These are phyloP conservation scores for Xerocomus brunneocitrinus DNA, from an alignment of 768 basidiomycete genomes.

Conservation along the genomic window DNA sequence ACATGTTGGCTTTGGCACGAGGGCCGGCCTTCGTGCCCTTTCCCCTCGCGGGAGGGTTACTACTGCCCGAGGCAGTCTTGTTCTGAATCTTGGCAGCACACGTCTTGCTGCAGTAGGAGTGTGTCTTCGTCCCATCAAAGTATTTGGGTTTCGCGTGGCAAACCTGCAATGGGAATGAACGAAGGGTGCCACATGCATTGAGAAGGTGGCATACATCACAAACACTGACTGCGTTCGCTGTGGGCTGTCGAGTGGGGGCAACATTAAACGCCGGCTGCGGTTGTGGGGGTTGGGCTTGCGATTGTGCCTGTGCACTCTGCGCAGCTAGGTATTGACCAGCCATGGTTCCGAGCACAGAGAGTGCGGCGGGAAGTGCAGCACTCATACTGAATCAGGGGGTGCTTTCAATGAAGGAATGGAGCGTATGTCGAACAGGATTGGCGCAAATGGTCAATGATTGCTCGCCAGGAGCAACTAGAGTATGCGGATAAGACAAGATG, in stretches of 20 bases:
- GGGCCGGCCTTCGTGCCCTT: conserved; percentile 23
- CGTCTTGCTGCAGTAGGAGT: conserved; percentile 55
- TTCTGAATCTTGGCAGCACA: conserved; percentile 48
- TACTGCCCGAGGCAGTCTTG: conserved; percentile 21
- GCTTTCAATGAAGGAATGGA: conserved; percentile 9
- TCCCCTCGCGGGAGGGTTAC: conserved; percentile 25
- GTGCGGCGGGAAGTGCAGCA: conserved; percentile 29
- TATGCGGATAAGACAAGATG: conserved; percentile 41
- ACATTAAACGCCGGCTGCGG: conserved; percentile 17
- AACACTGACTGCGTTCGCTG: conserved; percentile 31
- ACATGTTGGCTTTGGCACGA: conserved; percentile 36
- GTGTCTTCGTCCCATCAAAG: conserved; percentile 50
- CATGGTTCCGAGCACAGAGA: conserved; percentile 34
- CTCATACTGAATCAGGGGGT: conserved; percentile 21
- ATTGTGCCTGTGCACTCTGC: conserved; percentile 27
- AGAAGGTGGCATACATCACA: conserved; percentile 44
- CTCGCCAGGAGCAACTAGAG: conserved; percentile 30
- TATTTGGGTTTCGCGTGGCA: conserved; percentile 56
- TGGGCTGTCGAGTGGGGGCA: conserved; percentile 14
- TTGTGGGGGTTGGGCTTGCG: conserved; percentile 22
- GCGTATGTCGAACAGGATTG: conserved; percentile 5
- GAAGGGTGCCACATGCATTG: conserved; percentile 4
- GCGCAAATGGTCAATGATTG: conserved; percentile 6
- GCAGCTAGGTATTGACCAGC: conserved; percentile 34
- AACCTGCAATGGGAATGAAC: conserved; percentile 32